phyloP scores from a whole-genome alignment of 2,329 filamentous ascomycete genomes.

The Xylariomycetidae sp. region DNA sequence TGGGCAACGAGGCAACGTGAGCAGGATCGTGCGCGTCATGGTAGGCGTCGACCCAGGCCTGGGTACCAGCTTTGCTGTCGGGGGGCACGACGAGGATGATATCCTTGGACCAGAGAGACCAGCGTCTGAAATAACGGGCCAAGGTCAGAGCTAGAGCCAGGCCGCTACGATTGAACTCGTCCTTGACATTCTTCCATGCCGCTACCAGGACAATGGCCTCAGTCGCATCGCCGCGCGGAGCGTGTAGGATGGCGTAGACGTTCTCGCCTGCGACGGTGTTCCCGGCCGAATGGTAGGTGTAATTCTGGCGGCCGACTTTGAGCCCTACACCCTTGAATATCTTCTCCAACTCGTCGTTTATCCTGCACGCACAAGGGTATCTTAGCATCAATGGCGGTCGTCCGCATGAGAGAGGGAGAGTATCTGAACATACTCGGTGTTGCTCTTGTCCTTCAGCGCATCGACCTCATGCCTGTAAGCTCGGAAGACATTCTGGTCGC shows the following conservation, averaged over 20 bases:
- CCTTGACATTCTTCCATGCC: conserved; percentile 79
- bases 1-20: conserved; percentile 68
- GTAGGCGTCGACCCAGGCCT: conserved; percentile 97
- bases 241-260: conserved; percentile 87
- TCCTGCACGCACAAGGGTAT: conserved; percentile 30
- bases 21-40: conserved; percentile 78
- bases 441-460: conserved; percentile 48
- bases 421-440: conserved; percentile 49
- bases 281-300: conserved; percentile 77
- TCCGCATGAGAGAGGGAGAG: too few species aligned
- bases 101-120: conserved; percentile 98
- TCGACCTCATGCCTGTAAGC: conserved; percentile 85
- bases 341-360: conserved; percentile 67
- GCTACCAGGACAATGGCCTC: conserved; percentile 93
- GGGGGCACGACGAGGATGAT: conserved; percentile 88
- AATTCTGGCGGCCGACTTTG: conserved; percentile 84
- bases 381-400: too few species aligned
- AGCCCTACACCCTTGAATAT: conserved; percentile 76
- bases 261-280: conserved; percentile 76
- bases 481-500: conserved; percentile 90
- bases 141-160: conserved; percentile 82
- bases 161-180: conserved; percentile 77
- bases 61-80: conserved; percentile 83
- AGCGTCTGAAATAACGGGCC: conserved; percentile 91
- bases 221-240: conserved; percentile 90